Conservation (phyloP, 257 asterid species). For the Fraxinus americana region DNA sequence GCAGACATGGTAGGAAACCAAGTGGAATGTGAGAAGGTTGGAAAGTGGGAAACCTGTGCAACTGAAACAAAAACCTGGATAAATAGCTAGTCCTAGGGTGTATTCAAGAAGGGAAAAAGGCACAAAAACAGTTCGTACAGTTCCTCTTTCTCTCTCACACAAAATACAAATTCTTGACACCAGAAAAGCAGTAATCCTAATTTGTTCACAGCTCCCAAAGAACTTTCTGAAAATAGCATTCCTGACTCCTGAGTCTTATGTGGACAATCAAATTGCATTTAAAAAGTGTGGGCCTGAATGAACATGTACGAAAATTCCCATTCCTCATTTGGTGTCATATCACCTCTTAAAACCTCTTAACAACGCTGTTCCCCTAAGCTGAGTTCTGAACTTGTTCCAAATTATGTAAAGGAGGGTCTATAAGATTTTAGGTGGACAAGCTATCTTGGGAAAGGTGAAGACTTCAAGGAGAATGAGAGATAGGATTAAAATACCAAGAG, state of each 20-base stretch:
- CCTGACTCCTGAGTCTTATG: background rate
- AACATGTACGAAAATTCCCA: background rate
- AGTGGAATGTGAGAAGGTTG: background rate
- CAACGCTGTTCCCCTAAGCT: background rate
- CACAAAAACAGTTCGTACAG: too few species aligned
- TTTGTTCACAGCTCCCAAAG: background rate
- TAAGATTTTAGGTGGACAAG: background rate
- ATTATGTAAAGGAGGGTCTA: background rate
- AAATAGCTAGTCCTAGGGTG: background rate
- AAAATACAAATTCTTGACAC: background rate
- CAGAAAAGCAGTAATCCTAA: background rate
- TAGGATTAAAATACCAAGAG: background rate
- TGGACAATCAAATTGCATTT: background rate
- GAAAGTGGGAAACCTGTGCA: background rate
- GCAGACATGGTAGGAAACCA: background rate
- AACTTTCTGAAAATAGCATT: background rate
- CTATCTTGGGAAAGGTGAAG: background rate
- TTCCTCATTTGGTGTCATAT: background rate
- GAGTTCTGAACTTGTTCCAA: background rate
- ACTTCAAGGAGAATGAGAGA: background rate
- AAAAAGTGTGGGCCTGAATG: background rate
- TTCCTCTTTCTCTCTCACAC: background rate
- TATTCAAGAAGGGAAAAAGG: too few species aligned
- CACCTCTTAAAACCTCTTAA: background rate
- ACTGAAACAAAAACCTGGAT: background rate